phyloP scores from a whole-genome alignment of 306 rosid species.

The Myrica gale region DNA sequence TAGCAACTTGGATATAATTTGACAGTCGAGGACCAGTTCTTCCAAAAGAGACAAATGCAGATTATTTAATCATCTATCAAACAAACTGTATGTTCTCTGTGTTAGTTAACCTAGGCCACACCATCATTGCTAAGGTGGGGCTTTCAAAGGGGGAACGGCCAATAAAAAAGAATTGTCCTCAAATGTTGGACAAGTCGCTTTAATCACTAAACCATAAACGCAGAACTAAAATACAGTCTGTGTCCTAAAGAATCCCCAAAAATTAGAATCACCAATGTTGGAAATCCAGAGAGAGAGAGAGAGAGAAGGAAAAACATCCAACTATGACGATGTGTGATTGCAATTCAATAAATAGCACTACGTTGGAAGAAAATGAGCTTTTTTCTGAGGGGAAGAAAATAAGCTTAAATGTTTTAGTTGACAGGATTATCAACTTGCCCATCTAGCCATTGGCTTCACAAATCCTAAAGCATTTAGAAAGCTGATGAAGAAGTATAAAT shows the following conservation, averaged over 20 bases:
- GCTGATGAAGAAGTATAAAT: not conserved
- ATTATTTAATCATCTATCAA: not conserved
- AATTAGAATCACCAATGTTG: not conserved
- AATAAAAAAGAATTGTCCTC: not conserved
- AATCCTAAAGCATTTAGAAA: not conserved
- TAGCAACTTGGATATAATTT: constrained; percentile 4
- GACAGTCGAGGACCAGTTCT: not conserved
- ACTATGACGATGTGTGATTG: too few relatives aligned
- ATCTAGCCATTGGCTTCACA: not conserved
- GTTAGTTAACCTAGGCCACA: too few relatives aligned
- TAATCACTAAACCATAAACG: not conserved
- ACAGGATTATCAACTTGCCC: not conserved
- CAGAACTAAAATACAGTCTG: not conserved
- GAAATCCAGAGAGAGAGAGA: not conserved
- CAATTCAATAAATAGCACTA: not conserved
- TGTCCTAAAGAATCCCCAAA: not conserved
- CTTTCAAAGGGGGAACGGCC: too few relatives aligned
- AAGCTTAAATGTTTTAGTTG: not conserved
- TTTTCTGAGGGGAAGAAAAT: too few relatives aligned
- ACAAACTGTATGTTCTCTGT: not conserved
- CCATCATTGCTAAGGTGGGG: too few relatives aligned
- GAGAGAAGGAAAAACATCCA: too few relatives aligned
- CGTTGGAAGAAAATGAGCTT: not conserved
- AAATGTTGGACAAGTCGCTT: not conserved
- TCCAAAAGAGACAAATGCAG: not conserved